phyloP scores from a whole-genome alignment of 495 filamentous ascomycete species.

The Aspergillus heteromorphus region DNA sequence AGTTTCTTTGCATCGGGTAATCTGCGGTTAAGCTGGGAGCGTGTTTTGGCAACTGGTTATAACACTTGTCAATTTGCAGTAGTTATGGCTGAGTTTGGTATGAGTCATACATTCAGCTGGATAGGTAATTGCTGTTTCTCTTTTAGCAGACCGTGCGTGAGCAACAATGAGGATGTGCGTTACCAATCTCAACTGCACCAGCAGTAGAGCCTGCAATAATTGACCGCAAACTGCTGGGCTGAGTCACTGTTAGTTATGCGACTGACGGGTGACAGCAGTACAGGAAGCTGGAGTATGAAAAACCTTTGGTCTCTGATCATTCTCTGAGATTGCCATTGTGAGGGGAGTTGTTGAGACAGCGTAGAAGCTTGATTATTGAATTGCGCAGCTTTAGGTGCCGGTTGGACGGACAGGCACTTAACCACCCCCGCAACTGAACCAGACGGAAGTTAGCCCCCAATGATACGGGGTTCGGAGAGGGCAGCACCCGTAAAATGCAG shows the following conservation, averaged over 20 bases:
- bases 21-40: constrained; percentile 86
- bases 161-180: constrained; percentile 2
- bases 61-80: constrained; percentile 13
- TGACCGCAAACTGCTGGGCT: constrained; percentile 78
- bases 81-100: not conserved
- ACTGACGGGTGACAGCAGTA: not conserved
- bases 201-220: constrained; percentile 85
- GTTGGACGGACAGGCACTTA: too few relatives aligned
- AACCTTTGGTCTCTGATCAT: constrained; percentile 44
- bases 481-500: not conserved
- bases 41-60: constrained; percentile 77
- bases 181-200: constrained; percentile 92
- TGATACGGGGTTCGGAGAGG: not conserved
- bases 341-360: not conserved
- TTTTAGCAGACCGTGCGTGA: not conserved
- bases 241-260: constrained; percentile 16
- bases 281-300: not conserved
- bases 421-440: too few relatives aligned
- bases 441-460: not conserved
- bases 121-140: constrained; percentile 79
- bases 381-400: too few relatives aligned
- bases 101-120: constrained; percentile 78
- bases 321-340: constrained; percentile 38
- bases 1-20: constrained; percentile 76
- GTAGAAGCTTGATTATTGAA: not conserved